These are phyloP conservation scores for Xylariaceae sp. DNA, from an alignment of 2,329 filamentous ascomycete genomes.

Conservation along the genomic window DNA sequence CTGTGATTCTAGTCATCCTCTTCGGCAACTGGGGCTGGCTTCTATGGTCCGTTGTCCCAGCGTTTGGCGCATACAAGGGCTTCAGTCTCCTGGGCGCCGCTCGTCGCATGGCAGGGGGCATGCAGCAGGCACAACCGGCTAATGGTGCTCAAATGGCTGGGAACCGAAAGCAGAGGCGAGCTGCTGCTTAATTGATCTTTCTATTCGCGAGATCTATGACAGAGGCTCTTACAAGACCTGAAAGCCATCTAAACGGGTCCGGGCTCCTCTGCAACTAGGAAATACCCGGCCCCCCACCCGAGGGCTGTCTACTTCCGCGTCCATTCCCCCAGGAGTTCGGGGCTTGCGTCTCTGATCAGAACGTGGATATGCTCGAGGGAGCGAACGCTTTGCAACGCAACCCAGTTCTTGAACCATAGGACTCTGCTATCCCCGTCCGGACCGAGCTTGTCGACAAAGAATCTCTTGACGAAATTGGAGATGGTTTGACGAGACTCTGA, in stretches of 20 bases:
- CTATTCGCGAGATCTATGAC: not conserved
- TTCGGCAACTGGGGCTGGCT: constrained; percentile 73
- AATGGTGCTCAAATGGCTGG: constrained; percentile 34
- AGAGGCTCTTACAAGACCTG: not conserved
- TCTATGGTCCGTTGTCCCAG: constrained; percentile 50
- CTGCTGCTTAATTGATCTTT: constrained; percentile 36
- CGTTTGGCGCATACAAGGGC: constrained; percentile 51
- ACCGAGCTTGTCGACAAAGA: constrained; percentile 58
- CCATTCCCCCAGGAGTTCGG: constrained; percentile 50
- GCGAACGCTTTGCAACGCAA: constrained; percentile 78
- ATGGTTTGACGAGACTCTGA: constrained; percentile 59
- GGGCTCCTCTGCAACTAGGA: not conserved
- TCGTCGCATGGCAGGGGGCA: constrained; percentile 45
- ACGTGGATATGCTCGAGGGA: constrained; percentile 88
- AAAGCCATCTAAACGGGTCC: not conserved
- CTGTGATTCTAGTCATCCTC: constrained; percentile 63
- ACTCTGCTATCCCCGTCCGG: constrained; percentile 46
- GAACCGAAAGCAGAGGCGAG: constrained; percentile 52
- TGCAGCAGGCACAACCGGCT: constrained; percentile 35
- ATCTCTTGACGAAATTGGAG: constrained; percentile 61
- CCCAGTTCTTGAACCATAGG: constrained; percentile 95
- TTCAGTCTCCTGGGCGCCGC: constrained; percentile 50
- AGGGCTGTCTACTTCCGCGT: constrained; percentile 41
- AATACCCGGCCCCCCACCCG: constrained; percentile 16
- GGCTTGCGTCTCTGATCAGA: constrained; percentile 51